phyloP scores from a whole-genome alignment of 2,329 filamentous ascomycete species.

The Berkeleyomyces rouxiae region DNA sequence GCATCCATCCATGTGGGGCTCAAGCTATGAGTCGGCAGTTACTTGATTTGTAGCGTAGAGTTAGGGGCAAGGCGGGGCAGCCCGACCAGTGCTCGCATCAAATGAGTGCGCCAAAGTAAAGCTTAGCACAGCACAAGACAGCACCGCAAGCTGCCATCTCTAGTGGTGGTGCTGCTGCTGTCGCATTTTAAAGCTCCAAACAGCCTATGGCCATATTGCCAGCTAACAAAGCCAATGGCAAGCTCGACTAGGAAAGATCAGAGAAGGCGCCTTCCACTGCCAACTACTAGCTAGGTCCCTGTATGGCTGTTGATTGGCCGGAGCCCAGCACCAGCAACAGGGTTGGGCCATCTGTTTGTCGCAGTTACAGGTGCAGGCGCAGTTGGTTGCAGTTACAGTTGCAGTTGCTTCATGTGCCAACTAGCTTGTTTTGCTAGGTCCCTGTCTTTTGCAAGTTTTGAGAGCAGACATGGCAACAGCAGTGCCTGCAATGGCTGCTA shows the following conservation, averaged over 20 bases:
- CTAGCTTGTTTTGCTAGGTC: slow-evolving; percentile 2
- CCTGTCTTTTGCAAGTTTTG: not conserved
- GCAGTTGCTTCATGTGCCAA: not conserved
- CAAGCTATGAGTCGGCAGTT: not conserved
- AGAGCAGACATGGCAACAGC: not conserved
- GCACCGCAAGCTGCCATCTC: not conserved
- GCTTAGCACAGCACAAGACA: not conserved
- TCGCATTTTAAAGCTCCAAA: not conserved
- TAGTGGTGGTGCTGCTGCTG: not conserved
- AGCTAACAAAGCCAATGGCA: not conserved
- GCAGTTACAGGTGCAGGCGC: no score
- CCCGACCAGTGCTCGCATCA: not conserved
- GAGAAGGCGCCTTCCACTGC: not conserved
- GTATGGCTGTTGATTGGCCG: not conserved
- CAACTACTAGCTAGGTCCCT: not conserved
- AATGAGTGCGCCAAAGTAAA: not conserved
- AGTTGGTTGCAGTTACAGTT: not conserved
- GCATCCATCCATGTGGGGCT: not conserved
- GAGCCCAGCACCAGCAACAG: not conserved
- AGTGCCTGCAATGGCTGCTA: not conserved
- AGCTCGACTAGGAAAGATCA: not conserved
- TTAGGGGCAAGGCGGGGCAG: not conserved
- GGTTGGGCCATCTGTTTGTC: not conserved
- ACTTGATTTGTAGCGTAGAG: not conserved
- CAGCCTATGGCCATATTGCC: not conserved